phyloP scores from a whole-genome alignment of 495 filamentous ascomycete genomes.

The Daldinia grandis region DNA sequence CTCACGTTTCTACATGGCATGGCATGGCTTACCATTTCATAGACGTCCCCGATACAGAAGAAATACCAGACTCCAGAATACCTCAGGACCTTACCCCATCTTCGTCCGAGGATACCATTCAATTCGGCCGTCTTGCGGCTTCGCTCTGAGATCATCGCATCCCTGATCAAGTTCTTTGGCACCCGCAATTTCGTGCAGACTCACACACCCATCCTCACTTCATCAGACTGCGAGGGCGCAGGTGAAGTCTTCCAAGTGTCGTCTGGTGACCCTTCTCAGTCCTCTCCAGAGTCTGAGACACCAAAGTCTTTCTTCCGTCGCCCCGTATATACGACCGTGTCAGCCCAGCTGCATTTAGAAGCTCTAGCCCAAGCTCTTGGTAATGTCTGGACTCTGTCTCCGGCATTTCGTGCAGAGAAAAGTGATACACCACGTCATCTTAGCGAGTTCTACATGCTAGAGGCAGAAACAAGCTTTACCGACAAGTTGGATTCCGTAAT shows the following conservation, averaged over 20 bases:
- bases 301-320: conserved; percentile 74
- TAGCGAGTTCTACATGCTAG: conserved; percentile 99
- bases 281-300: conserved; percentile 31
- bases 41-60: conserved; percentile 93
- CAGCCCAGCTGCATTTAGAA: conserved; percentile 93
- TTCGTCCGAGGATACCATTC: conserved; percentile 83
- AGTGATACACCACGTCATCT: conserved; percentile 94
- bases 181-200: conserved; percentile 79
- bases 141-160: conserved; percentile 79
- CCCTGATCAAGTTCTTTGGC: conserved; percentile 75
- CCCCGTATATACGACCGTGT: conserved; percentile 95
- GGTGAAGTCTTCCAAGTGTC: conserved; percentile 90
- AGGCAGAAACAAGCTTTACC: conserved; percentile 85
- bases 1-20: conserved; percentile 35
- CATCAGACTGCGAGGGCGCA: conserved; percentile 96
- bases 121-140: conserved; percentile 83
- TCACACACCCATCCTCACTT: conserved; percentile 93
- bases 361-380: conserved; percentile 87
- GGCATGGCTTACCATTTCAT: conserved; percentile 35
- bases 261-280: conserved; percentile 41
- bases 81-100: conserved; percentile 87
- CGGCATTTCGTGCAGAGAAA: conserved; percentile 92
- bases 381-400: conserved; percentile 92
- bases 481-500: conserved; percentile 74
- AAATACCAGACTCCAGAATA: conserved; percentile 92